Evolutionary conservation across 768 basidiomycete genomes (phyloP), one percentile per base, ranked within the genome.

Genomic region (Mycena floridula): DNA sequence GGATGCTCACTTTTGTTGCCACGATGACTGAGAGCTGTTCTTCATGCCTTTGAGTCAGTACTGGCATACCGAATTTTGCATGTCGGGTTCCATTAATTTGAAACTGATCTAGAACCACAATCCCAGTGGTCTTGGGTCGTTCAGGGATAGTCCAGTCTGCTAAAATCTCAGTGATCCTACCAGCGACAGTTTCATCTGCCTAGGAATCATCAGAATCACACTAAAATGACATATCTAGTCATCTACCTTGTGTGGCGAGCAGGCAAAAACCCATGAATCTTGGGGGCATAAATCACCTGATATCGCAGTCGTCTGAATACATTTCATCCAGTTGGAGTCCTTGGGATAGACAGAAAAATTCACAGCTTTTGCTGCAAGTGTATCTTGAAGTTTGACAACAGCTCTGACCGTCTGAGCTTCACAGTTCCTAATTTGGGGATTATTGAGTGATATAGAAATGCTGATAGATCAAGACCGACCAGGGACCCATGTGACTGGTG

Each of bases 11-110:
- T 6, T 7, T 12, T 4, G 37, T 11, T 3, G 43, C 42, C 26
- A 48, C 21, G 16, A 48, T 44, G 4, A 44, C 3, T 13, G 27
- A 30, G 5, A 1, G 18, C 12, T 9, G 20, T 26, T 48, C 43
- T 13, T 36, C 45, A 27, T 48, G 23, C 16, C 41, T 36, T 5
- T 42, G 36, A 7, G 16, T 18, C 3, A 51, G 28, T 4, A 48
- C 16, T 13, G 50, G 50, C 50, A 51, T 51, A 18, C 40, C 47
- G 26, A 37, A 48, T 4, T 32, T 24, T 12, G 37, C n/a, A 18
- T 51, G 18, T 6, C 47, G 46, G 12, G 12, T 27, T 7, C 28
- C n/a, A 6, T 42, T 37, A 12, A 45, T 23, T 12, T 44, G 41
- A 39, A 49, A 51, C 7, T 23, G 23, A 8, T 49, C 42, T 9